Base-by-base conservation (phyloP, 768 basidiomycete species). In the Rhodotorula taiwanensis region DNA sequence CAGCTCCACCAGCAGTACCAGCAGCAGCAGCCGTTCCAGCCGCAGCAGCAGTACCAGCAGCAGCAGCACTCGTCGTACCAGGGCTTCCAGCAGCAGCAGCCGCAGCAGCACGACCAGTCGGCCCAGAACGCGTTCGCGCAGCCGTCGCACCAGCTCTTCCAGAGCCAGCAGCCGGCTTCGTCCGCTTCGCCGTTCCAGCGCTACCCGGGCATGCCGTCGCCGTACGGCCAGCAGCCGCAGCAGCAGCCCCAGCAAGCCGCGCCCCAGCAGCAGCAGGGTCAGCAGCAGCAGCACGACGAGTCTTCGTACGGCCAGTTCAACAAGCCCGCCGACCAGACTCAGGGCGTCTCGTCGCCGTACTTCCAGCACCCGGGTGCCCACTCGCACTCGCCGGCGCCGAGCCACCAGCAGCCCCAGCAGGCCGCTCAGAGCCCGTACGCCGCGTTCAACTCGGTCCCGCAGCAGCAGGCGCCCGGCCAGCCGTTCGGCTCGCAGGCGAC, bases 381-480 rank as follows among this genome's bases (percentile, higher is more conserved):
- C 28, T 55, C 56, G 31, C 65, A 67, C 66, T 67, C 66, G 42
- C 70, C 70, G 8, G 70, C 70, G 20, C 63, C 63, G 14, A 54
- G 47, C 15, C 55, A 58, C 23, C 48, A 48, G 36, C 69, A 70
- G 58, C 58, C 50, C 34, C 62, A 49, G 34, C 65, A 52, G 28
- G 51, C 47, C 56, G 28, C 44, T 42, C 61, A 61, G 52, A 34
- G 30, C 33, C 48, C 57, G 25, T 68, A 71, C 59, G 60, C 60
- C 33, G 62, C 62, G 28, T 68, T 66, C 60, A 62, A 70, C 61
- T 69, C 67, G 58, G 41, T 69, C n/a, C 66, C 47, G 48, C 52
- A 55, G 34, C 48, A 53, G 36, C 52, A 67, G 52, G 44, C 60
- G 8, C 63, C 60, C 11, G 58, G 58, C 28, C 60, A 61, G 55